Evolutionary conservation across 2,329 filamentous ascomycete genomes (phyloP).

Genomic region (Claviceps purpurea): DNA sequence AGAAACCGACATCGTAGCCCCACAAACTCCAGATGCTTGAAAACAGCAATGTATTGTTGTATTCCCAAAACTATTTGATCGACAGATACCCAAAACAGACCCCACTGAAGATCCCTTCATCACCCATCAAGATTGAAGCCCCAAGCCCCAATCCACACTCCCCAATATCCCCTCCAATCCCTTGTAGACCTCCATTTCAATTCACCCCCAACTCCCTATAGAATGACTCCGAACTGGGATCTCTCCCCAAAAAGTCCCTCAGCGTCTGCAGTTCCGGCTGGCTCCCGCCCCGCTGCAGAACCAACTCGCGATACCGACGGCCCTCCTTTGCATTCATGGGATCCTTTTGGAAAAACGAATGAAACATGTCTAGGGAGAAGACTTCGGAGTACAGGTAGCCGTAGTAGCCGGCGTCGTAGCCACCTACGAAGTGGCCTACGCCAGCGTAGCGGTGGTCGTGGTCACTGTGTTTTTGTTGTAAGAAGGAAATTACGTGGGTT

Average conservation of each 20-base stretch:
- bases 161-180: neutral
- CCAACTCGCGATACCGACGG: slow-evolving; percentile 62
- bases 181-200: neutral
- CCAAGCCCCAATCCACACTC: neutral
- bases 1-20: no score
- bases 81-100: no score
- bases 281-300: slow-evolving; percentile 64
- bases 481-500: no score
- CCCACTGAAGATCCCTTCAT: no score
- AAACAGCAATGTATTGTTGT: no score
- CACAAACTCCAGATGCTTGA: no score
- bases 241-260: slow-evolving; percentile 63
- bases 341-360: slow-evolving; percentile 61
- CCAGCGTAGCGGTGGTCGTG: slow-evolving; percentile 71
- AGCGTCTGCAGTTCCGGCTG: slow-evolving; percentile 72
- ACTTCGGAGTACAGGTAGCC: slow-evolving; percentile 63
- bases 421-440: slow-evolving; percentile 71
- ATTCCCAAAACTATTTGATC: no score
- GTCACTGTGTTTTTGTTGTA: slow-evolving; percentile 23
- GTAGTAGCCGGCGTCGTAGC: slow-evolving; percentile 79
- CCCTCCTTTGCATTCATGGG: slow-evolving; percentile 67
- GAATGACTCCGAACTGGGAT: slow-evolving; percentile 66
- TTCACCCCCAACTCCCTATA: slow-evolving; percentile 57
- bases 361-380: slow-evolving; percentile 79
- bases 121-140: no score